Conservation (phyloP, 1,284 basidiomycete species). For the Cryptococcus depauperatus region DNA sequence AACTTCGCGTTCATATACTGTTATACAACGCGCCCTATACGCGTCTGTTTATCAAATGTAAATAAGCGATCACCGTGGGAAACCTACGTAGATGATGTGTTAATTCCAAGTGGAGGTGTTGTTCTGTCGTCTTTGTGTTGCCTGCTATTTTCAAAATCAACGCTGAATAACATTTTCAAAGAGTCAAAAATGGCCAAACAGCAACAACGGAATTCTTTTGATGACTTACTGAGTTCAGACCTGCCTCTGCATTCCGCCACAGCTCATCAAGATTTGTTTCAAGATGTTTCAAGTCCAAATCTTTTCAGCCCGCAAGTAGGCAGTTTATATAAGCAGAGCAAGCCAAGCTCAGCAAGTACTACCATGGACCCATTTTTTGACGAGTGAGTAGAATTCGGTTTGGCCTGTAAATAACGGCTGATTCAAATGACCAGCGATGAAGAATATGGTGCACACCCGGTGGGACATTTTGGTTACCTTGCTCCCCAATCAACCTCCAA, state of each 20-base stretch:
- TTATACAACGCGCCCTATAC: too few species aligned
- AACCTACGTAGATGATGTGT: too few species aligned
- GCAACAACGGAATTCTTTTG: constrained; percentile 32
- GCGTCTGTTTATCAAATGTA: too few species aligned
- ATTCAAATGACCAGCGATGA: constrained; percentile 31
- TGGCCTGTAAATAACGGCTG: too few species aligned
- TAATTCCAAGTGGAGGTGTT: too few species aligned
- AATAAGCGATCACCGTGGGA: too few species aligned
- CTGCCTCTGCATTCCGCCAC: constrained; percentile 15
- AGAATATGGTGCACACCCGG: constrained; percentile 22
- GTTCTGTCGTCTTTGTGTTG: too few species aligned
- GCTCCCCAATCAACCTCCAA: constrained; percentile 27
- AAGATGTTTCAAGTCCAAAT: constrained; percentile 23
- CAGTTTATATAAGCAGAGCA: constrained; percentile 1
- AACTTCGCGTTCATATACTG: too few species aligned
- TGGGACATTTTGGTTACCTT: constrained; percentile 27
- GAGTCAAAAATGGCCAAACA: too few species aligned
- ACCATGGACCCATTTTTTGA: constrained; percentile 45
- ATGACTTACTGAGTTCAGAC: constrained; percentile 38
- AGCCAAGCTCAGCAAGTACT: constrained; percentile 25
- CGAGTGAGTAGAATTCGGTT: too few species aligned
- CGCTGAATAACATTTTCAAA: too few species aligned
- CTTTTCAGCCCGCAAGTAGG: constrained; percentile 11
- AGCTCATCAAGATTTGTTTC: constrained; percentile 30
- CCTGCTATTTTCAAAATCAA: too few species aligned